Conservation (phyloP, 768 basidiomycete species). For the Amanita rubescens region DNA sequence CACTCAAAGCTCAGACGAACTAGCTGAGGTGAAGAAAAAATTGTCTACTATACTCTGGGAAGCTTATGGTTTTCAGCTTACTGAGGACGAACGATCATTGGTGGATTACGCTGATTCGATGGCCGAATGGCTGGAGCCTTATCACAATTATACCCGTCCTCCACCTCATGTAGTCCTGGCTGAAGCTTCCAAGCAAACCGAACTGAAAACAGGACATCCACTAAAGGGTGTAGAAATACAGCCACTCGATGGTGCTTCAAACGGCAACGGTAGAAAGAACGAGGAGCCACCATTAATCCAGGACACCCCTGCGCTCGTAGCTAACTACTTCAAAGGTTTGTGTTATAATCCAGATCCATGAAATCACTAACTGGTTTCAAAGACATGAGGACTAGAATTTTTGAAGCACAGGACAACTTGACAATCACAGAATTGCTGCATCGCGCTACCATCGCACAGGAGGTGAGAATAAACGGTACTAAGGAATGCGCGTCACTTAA, state of each 20-base stretch:
- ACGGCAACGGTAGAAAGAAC: slow-evolving; percentile 55
- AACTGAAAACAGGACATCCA: slow-evolving; percentile 63
- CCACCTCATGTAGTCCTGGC: slow-evolving; percentile 63
- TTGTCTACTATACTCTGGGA: slow-evolving; percentile 8
- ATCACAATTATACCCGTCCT: slow-evolving; percentile 68
- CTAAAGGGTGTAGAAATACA: slow-evolving; percentile 54
- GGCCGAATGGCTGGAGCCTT: slow-evolving; percentile 70
- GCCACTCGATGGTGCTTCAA: slow-evolving; percentile 29
- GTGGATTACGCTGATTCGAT: slow-evolving; percentile 54
- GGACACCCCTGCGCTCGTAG: slow-evolving; percentile 49
- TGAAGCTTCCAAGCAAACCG: slow-evolving; percentile 66
- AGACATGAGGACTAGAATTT: slow-evolving; percentile 55
- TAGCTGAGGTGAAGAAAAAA: slow-evolving; percentile 36
- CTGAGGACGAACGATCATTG: slow-evolving; percentile 51
- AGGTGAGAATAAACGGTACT: slow-evolving; percentile 33
- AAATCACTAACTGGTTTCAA: slow-evolving; percentile 1
- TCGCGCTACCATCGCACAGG: slow-evolving; percentile 65
- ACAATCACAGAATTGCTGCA: slow-evolving; percentile 60
- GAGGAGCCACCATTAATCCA: slow-evolving; percentile 63
- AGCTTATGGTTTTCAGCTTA: slow-evolving; percentile 39
- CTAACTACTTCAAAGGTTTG: slow-evolving; percentile 56
- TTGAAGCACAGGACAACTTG: slow-evolving; percentile 29
- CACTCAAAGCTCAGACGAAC: slow-evolving; percentile 40
- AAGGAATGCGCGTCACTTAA: slow-evolving; percentile 2
- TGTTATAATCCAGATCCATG: not conserved